Base-by-base conservation (phyloP, 192 early-diverging fungal species). In the Podila epicladia region DNA sequence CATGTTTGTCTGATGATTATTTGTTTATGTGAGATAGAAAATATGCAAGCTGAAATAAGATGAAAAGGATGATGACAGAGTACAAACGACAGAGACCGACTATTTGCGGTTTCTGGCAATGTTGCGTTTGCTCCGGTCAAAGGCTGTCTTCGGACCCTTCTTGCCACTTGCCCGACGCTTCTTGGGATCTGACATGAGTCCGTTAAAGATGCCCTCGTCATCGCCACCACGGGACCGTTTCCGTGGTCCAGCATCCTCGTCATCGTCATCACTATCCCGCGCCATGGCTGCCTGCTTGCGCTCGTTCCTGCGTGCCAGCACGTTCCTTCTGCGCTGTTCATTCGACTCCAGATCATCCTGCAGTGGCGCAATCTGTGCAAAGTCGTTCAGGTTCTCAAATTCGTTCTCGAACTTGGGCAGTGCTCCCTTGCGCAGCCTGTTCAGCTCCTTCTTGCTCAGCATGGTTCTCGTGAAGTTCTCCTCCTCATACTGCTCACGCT, bases 401-500 rank as follows among this genome's bases (percentile, higher is more conserved):
- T 98, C 97, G 82, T 96, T 90, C 26, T 94, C 90, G 58, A 96
- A 91, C 15, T 88, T 84, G 58, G 84, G 86, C 29, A 89, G 69
- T 37, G 85, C 87, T 58, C 85, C 85, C 22, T 84, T 79, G 60
- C 89, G 86, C 64, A 93, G 41, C 55, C 87, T 85, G 69, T 89
- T 87, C 85, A 92, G 88, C 55, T 98, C 95, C 79, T 94, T 92
- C 63, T 90, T 89, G 51, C 87, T 90, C 59, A 95, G 53, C 51
- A 84, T 82, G 53, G 96, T 76, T 61, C 97, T 89, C 37, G 91
- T 89, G 82, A 96, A 96, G 83, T 96, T 95, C 24, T 95, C 93
- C 71, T 98, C 97, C 76, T 98, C 97, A 74, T 93, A 97, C 26
- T 85, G 70, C 60, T 88, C 83, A 38, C 90, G 87, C 70, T 96